Percentiles rank a stretch among this genome's conserved stretches.
Conservation (phyloP, 306 rosid species). For the Ochetophila trinervis region DNA sequence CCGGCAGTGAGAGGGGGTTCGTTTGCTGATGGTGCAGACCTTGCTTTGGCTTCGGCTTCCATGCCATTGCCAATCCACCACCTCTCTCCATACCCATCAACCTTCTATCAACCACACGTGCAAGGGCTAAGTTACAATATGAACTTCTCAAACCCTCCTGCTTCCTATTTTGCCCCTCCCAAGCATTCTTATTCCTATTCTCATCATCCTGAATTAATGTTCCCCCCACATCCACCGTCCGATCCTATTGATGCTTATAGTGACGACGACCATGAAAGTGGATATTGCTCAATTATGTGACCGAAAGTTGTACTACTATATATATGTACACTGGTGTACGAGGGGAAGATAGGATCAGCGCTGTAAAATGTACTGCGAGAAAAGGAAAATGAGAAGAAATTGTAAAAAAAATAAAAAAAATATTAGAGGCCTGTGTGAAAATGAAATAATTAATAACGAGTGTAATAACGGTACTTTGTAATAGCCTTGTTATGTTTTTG, state of each 20-base stretch:
- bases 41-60: conserved; percentile 5
- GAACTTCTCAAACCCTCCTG: conserved; percentile 42
- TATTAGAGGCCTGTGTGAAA: conserved; percentile 9
- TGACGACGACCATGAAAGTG: conserved; percentile 40
- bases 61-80: conserved; percentile 56
- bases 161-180: conserved; percentile 44
- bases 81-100: conserved; percentile 46
- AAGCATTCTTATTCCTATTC: conserved; percentile 44
- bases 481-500: conserved; percentile 30
- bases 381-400: conserved; percentile 4
- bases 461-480: conserved; percentile 19
- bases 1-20: conserved; percentile 8
- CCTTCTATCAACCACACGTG: conserved; percentile 35
- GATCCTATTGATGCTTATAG: conserved; percentile 30
- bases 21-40: conserved; percentile 10
- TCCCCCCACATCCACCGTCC: conserved; percentile 34
- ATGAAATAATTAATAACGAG: not conserved
- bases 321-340: conserved; percentile 3
- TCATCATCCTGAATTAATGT: conserved; percentile 14
- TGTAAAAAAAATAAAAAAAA: conserved; percentile 7
- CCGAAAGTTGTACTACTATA: not conserved
- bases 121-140: conserved; percentile 59
- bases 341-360: conserved; percentile 18
- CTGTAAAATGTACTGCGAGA: conserved; percentile 27
- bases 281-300: conserved; percentile 71